Percentiles rank a stretch among this genome's conserved stretches.
Conservation (phyloP, 1,139 yeast species). For the Kodamaea anthophila region DNA sequence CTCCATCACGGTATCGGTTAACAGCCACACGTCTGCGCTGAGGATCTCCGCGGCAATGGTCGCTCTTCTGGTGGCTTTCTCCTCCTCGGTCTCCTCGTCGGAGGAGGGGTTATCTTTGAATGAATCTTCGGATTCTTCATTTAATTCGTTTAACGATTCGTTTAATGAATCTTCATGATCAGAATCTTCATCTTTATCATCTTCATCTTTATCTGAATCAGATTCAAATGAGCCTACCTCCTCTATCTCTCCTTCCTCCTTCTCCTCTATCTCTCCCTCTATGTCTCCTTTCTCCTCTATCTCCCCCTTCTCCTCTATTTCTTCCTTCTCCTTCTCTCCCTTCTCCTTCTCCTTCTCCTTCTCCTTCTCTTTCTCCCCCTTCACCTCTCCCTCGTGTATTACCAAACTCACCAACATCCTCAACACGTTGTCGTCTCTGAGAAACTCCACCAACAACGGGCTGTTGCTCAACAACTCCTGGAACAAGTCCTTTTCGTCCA, state of each 20-base stretch:
- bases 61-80: slow-evolving; percentile 62
- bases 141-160: slow-evolving; percentile 11
- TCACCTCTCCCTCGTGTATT: slow-evolving; percentile 36
- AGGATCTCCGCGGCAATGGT: slow-evolving; percentile 87
- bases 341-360: slow-evolving; percentile 1
- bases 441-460: slow-evolving; percentile 71
- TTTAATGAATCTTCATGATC: slow-evolving; percentile 12
- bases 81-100: slow-evolving; percentile 35
- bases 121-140: slow-evolving; percentile 20
- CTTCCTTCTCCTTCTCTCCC: slow-evolving; percentile 1
- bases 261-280: slow-evolving; percentile 13
- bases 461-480: slow-evolving; percentile 83
- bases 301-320: slow-evolving; percentile 11
- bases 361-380: slow-evolving; percentile 7
- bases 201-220: slow-evolving; percentile 10
- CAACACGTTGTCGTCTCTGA: slow-evolving; percentile 68
- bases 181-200: slow-evolving; percentile 7
- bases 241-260: slow-evolving; percentile 1
- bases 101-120: slow-evolving; percentile 19
- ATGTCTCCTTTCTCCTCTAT: slow-evolving; percentile 11
- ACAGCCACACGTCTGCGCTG: slow-evolving; percentile 90
- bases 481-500: slow-evolving; percentile 81
- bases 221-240: no score
- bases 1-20: slow-evolving; percentile 88
- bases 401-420: slow-evolving; percentile 62